Evolutionary conservation across 805 yeast species (phyloP).

Genomic region (Barnettozyma wickerhamii): DNA sequence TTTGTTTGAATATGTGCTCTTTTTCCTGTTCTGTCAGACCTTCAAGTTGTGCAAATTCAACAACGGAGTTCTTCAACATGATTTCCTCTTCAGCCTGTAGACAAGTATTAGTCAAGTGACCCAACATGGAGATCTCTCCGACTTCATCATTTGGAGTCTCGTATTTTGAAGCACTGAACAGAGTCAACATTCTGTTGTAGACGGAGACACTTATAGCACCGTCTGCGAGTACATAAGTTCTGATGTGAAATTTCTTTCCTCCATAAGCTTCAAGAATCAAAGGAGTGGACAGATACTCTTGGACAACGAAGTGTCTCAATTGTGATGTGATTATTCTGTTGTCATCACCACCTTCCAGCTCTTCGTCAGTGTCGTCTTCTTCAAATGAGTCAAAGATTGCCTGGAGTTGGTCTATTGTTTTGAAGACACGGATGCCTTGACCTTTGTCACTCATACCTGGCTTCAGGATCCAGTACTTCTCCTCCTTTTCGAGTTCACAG

Average conservation of each 20-base stretch:
- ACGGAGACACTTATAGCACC: slow-evolving; percentile 79
- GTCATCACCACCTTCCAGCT: slow-evolving; percentile 40
- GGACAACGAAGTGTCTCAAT: slow-evolving; percentile 86
- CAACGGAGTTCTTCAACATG: slow-evolving; percentile 42
- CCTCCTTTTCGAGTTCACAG: slow-evolving; percentile 61
- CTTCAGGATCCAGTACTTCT: slow-evolving; percentile 80
- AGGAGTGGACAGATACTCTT: slow-evolving; percentile 71
- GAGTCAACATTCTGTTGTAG: slow-evolving; percentile 70
- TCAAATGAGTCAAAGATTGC: slow-evolving; percentile 82
- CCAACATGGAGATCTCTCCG: slow-evolving; percentile 33
- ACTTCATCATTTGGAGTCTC: slow-evolving; percentile 35
- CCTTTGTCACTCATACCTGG: slow-evolving; percentile 98
- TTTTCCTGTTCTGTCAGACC: slow-evolving; percentile 38
- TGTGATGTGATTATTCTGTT: slow-evolving; percentile 82
- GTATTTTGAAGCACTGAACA: slow-evolving; percentile 66
- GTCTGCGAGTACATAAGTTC: slow-evolving; percentile 74
- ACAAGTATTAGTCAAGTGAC: slow-evolving; percentile 94
- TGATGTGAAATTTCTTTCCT: slow-evolving; percentile 79
- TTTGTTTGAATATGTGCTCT: slow-evolving; percentile 43
- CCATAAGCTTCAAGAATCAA: slow-evolving; percentile 56
- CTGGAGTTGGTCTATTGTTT: slow-evolving; percentile 75
- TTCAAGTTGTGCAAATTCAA: slow-evolving; percentile 54
- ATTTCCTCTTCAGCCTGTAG: slow-evolving; percentile 55
- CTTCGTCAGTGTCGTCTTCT: slow-evolving; percentile 61
- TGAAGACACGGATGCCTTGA: slow-evolving; percentile 86